Evolutionary conservation across 352 stramenopile species (phyloP), one percentile per base, ranked within the genome.

Genomic region (Phytophthora nicotianae): DNA sequence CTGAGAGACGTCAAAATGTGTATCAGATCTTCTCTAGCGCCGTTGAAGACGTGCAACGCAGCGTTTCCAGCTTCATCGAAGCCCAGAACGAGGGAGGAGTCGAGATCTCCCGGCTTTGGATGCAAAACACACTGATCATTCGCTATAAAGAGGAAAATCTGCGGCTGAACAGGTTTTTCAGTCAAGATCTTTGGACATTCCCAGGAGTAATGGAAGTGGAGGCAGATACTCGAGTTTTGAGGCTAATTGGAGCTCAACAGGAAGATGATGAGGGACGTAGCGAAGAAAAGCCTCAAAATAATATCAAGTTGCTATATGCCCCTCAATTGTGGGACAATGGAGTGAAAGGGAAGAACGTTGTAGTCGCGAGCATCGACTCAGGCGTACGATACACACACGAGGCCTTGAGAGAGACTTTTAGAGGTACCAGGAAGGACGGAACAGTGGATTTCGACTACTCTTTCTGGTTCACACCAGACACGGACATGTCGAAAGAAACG

Each of bases 311-410:
- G 21, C 54, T 88, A 5, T 73, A 85, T 66, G 82, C 73, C 10
- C 73, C 72, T 5, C 60, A 84, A 29, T 59, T 89, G 20, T 91
- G 83, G 83, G 41, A 40, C 0, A 49, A 40, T 45, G 69, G 70
- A 11, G 61, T 69, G 0, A 72, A 50, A 24, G 83, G 81, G 8
- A 62, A 70, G 19, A 68, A 71, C 9, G 50, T 92, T 5, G 73
- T 81, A n/a, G 65, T 92, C 10, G 81, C 76, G 0, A 92, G 77
- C 49, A 90, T 92, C 53, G 83, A 92, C 58, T 89, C 81, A 6
- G 81, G 83, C 11, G 81, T 90, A 33, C 75, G 83, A 13, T 90
- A 89, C 70, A 81, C 83, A 0, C 83, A 92, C 51, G 74, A 88
- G 26, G 70, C 75, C 16, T 49, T 92, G 33, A 51, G 47, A 52